Base-by-base conservation (phyloP, 2,329 filamentous ascomycete species). In the Penicillium sp. region DNA sequence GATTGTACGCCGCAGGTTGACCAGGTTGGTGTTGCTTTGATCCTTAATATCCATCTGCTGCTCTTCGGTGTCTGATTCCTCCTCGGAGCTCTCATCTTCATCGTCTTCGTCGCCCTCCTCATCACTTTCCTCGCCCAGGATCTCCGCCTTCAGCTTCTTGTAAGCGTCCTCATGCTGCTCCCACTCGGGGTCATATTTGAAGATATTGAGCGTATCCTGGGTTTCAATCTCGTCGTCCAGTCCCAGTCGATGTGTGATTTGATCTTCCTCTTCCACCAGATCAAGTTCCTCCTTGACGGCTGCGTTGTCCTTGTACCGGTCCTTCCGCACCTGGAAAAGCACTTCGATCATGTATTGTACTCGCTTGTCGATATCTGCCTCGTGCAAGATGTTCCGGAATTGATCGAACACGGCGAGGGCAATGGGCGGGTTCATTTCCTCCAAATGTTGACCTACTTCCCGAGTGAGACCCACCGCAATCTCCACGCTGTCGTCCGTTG, bases 281-380 rank as follows among this genome's bases (percentile, higher is more conserved):
- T 98, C 92, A 40, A 98, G 71, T 61, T 98, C 92, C 59, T 95
- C 89, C 62, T 82, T 89, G 54, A 96, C 72, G 0, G 88, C 82
- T 12, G 83, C 87, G 55, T 96, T 88, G 56, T 96, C 88, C 70
- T 95, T 95, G 73, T 94, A 98, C 55, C 84, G 84, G 67, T 96
- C 90, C 66, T 95, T 95, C 47, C 92, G 79, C 39, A 95, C 84
- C 68, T 98, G 89, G 62, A 98, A 98, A 29, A 98, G 69, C 4
- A 96, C 92, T 64, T 98, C 92, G 40, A 98, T 90, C 85, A 95
- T 95, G 67, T 96, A 98, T 67, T 98, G 92, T n/a, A 90, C 89
- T 48, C 92, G 78, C 73, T 95, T 95, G 60, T 96, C 90, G 61
- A 98, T 95, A 58, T 92, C 89, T 30, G 88, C 88, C 64, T 98